Base-by-base conservation (phyloP, 2,329 filamentous ascomycete species). In the Hypoxylon sp. region DNA sequence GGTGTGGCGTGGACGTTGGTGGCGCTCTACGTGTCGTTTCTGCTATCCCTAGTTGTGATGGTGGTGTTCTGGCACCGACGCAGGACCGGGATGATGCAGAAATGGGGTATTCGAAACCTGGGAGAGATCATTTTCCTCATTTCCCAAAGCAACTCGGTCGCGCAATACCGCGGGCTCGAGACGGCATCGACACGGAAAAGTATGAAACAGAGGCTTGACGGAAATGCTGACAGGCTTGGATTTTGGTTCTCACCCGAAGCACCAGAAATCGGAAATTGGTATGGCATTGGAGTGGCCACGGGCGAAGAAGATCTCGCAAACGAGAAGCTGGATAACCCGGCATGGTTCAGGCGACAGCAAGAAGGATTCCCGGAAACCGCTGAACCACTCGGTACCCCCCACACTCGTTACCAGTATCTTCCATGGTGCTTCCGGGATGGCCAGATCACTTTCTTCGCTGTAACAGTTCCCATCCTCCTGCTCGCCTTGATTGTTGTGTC, bases 51-150 rank as follows among this genome's bases (percentile, higher is more conserved):
- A 1, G 60, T 88, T 10, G 79, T 88, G 1, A 77, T 94, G 8
- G 81, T 91, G 69, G 70, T 88, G n/a, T 91, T 88, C 69, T 93
- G 94, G 81, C 82, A 86, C 59, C 80, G 84, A 21, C 84, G 87
- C 31, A 86, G 85, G 73, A 97, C 93, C 0, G 94, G 94, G 0
- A 82, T 97, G 68, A 87, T 91, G 75, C 62, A 69, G 6, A 42
- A 60, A 6, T 98, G 94, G 94, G 93, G 97, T 76, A 87, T 93
- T 2, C 86, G 91, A 50, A 95, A 91, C 24, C 82, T 98, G 6
- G 94, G 92, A 2, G 94, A 98, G 76, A 82, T 97, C 39, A 86
- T 96, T 47, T 88, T 91, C 1, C 84, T 98, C 10, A 85, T 97
- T 27, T 91, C 93, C 70, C 88, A 92, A 66, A 94, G 93, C 70